phyloP scores from a whole-genome alignment of 2,329 filamentous ascomycete genomes.

The Incumbomyces delicatus region DNA sequence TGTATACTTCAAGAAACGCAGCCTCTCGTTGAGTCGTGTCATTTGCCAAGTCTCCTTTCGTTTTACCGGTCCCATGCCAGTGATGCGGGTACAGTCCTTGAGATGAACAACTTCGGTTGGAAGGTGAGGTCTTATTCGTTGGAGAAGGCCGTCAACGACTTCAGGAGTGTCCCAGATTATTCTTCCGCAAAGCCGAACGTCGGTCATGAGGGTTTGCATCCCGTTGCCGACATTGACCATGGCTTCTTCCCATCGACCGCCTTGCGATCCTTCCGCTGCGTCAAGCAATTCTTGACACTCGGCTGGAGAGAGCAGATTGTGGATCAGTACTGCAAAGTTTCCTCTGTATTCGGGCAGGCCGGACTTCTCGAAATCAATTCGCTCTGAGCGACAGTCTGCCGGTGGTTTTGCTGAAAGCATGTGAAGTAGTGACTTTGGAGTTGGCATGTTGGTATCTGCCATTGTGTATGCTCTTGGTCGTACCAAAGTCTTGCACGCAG shows the following conservation, averaged over 20 bases:
- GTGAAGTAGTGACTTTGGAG: neutral
- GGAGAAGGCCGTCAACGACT: constrained; percentile 54
- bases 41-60: constrained; percentile 30
- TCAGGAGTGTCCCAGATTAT: constrained; percentile 63
- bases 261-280: constrained; percentile 39
- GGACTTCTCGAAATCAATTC: constrained; percentile 46
- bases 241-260: constrained; percentile 54
- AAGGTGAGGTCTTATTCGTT: constrained; percentile 41
- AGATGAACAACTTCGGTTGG: constrained; percentile 34
- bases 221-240: constrained; percentile 58
- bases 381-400: constrained; percentile 1
- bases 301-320: constrained; percentile 50
- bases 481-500: neutral
- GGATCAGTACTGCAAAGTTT: constrained; percentile 52
- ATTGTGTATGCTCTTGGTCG: neutral
- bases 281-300: constrained; percentile 54
- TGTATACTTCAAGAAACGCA: constrained; percentile 66
- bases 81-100: constrained; percentile 30
- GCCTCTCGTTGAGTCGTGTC: constrained; percentile 55
- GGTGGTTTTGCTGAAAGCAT: constrained; percentile 1
- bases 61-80: constrained; percentile 35
- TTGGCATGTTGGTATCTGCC: neutral
- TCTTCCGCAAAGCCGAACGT: constrained; percentile 60
- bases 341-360: constrained; percentile 44
- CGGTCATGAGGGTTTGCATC: constrained; percentile 45